Percentiles rank a stretch among this genome's conserved stretches.
These are phyloP conservation scores for Ephemerocybe angulata DNA, from an alignment of 768 basidiomycete species.

Conservation along the genomic window DNA sequence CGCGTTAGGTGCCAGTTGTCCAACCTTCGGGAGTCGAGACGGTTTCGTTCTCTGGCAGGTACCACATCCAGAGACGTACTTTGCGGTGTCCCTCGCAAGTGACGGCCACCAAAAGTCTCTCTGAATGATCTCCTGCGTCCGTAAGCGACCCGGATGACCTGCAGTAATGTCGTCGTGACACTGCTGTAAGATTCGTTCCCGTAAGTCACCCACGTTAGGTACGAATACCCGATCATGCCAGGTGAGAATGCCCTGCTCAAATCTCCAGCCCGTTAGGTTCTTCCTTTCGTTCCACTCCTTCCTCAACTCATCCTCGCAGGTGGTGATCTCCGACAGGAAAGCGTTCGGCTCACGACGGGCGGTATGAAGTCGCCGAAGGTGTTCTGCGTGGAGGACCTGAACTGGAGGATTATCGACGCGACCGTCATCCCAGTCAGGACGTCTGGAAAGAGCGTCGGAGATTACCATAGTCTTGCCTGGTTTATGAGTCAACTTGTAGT, in stretches of 20 bases:
- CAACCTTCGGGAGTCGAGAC: conserved; percentile 24
- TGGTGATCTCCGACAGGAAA: conserved; percentile 2
- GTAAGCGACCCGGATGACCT: conserved; percentile 33
- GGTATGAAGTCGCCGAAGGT: background rate
- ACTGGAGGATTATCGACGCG: conserved; percentile 15
- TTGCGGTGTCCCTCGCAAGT: background rate
- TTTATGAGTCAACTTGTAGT: conserved; percentile 24
- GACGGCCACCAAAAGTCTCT: conserved; percentile 24
- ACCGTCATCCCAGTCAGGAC: conserved; percentile 18
- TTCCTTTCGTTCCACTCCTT: background rate
- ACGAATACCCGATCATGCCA: conserved; percentile 15
- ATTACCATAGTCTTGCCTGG: conserved; percentile 21
- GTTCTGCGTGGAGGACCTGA: conserved; percentile 10
- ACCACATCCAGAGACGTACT: conserved; percentile 19
- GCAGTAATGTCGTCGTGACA: conserved; percentile 14
- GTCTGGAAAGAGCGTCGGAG: conserved; percentile 23
- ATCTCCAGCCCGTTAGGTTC: conserved; percentile 5
- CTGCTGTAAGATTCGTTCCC: background rate
- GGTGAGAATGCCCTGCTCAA: background rate
- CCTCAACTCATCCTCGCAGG: no score
- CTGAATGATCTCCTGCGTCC: conserved; percentile 26
- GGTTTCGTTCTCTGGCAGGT: conserved; percentile 30
- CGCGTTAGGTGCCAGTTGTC: conserved; percentile 16
- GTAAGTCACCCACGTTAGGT: conserved; percentile 9
- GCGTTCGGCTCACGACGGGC: background rate